Evolutionary conservation across 2,329 filamentous ascomycete species (phyloP), one percentile per base, ranked within the genome.

Genomic region (Calcarisporium arbuscula): DNA sequence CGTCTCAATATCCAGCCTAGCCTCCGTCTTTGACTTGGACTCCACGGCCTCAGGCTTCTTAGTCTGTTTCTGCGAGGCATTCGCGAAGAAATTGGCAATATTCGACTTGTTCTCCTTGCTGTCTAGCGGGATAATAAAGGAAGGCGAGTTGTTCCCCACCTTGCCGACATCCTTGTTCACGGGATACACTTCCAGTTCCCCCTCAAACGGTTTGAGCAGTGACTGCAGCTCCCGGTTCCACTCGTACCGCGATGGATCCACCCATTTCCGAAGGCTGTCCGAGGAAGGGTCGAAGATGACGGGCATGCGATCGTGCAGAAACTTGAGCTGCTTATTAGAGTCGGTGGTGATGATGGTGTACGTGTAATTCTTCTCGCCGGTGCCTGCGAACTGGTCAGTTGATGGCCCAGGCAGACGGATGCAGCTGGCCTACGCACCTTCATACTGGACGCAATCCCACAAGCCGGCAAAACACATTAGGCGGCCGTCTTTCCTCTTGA

Each of bases 41-140:
- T n/a, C n/a, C n/a, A n/a, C n/a, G n/a, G n/a, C n/a, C n/a, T n/a
- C n/a, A n/a, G n/a, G n/a, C n/a, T n/a, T n/a, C n/a, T n/a, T n/a
- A n/a, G n/a, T n/a, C n/a, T n/a, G n/a, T n/a, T n/a, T n/a, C n/a
- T n/a, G n/a, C n/a, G n/a, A n/a, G n/a, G n/a, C n/a, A n/a, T n/a
- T n/a, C n/a, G n/a, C n/a, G 52, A 96, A 96, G 66, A 95, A 95
- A 50, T 95, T 95, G 29, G 84, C 85, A 57, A 96, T 96, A 46
- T 92, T 95, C 32, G 73, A 79, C 64, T 94, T 95, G 58, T 95
- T 95, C 50, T 89, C 84, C 44, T 77, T 80, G 60, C 85, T 94
- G 49, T 85, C 74, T 21, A 95, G 63, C 0, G 90, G 90, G 2
- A 95, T 67, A 28, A 95, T 72, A 51, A 95, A 95, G 1, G 72